Evolutionary conservation across 2,329 filamentous ascomycete genomes (phyloP), one percentile per base, ranked within the genome.

Genomic region (Pseudogymnoascus sp.): DNA sequence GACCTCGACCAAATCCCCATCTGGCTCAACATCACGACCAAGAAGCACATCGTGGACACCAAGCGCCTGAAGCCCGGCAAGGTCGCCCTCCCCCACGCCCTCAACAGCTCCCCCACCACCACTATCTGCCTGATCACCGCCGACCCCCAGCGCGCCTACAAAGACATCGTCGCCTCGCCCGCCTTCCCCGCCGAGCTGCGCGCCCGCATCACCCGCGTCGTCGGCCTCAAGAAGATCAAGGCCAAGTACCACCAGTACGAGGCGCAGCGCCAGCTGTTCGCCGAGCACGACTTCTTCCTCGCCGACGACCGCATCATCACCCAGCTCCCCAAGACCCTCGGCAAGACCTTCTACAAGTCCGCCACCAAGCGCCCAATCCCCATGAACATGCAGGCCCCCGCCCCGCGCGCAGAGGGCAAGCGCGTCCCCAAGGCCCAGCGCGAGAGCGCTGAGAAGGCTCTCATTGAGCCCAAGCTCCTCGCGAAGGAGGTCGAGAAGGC

Each of bases 251-350:
- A 89, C 80, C 85, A 89, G 65, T 99, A 91, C 77, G 95, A 99
- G 79, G 86, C 86, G 62, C 87, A 90, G 76, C 83, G 95, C 67
- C 91, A 95, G 75, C 83, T 99, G 37, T 84, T 88, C 66, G 80
- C 86, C 50, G 91, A 96, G 75, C 91, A 97, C 76, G 95, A 97
- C 74, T 79, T 97, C 63, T 97, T 99, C 79, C 82, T 99, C 64
- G 93, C 90, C 61, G 95, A 99, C 75, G 90, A 96, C 72, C 83
- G 95, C 59, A 89, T 99, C 70, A 81, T 88, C 72, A 87, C 83
- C 74, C 78, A 81, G 29, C 82, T 97, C 65, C 91, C 93, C 63
- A 83, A 85, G 67, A 80, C 87, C 2, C 85, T 99, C 11, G 95
- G 93, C 70, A 97, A 96, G 80, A 88, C 88, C 1, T 97, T 99